Evolutionary conservation across 2,329 filamentous ascomycete species (phyloP).

Genomic region (Penicillium decumbens): DNA sequence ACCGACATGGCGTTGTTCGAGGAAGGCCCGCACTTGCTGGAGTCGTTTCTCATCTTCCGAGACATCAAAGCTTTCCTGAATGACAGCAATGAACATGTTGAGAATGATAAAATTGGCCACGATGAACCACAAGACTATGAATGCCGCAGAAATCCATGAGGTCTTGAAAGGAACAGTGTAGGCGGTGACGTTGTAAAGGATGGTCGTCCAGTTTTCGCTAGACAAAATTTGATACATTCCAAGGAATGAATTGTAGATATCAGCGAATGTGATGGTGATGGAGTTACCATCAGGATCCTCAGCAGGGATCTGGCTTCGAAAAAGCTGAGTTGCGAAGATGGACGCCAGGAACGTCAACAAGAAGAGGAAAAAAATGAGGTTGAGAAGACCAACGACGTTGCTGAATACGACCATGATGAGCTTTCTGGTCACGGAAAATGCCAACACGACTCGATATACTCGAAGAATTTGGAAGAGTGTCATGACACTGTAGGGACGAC

Average conservation of each 20-base stretch:
- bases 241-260: slow-evolving; percentile 91
- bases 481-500: slow-evolving; percentile 75
- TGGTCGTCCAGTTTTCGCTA: slow-evolving; percentile 89
- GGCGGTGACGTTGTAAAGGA: slow-evolving; percentile 76
- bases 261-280: slow-evolving; percentile 72
- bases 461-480: slow-evolving; percentile 90
- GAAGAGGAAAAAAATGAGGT: slow-evolving; percentile 94
- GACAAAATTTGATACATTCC: slow-evolving; percentile 98
- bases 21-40: slow-evolving; percentile 90
- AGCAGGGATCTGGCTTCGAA: slow-evolving; percentile 75
- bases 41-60: slow-evolving; percentile 96
- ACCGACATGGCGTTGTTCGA: slow-evolving; percentile 83
- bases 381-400: slow-evolving; percentile 85
- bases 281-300: slow-evolving; percentile 58
- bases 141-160: slow-evolving; percentile 88
- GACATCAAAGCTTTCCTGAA: slow-evolving; percentile 98
- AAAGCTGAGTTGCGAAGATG: slow-evolving; percentile 88
- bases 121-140: slow-evolving; percentile 93
- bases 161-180: slow-evolving; percentile 63
- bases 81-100: slow-evolving; percentile 99
- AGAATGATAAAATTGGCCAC: slow-evolving; percentile 90
- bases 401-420: slow-evolving; percentile 83
- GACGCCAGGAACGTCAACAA: slow-evolving; percentile 89
- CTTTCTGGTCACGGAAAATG: slow-evolving; percentile 78
- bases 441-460: slow-evolving; percentile 85